phyloP scores from a whole-genome alignment of 352 stramenopile species.

The Nothophytophthora sp. region DNA sequence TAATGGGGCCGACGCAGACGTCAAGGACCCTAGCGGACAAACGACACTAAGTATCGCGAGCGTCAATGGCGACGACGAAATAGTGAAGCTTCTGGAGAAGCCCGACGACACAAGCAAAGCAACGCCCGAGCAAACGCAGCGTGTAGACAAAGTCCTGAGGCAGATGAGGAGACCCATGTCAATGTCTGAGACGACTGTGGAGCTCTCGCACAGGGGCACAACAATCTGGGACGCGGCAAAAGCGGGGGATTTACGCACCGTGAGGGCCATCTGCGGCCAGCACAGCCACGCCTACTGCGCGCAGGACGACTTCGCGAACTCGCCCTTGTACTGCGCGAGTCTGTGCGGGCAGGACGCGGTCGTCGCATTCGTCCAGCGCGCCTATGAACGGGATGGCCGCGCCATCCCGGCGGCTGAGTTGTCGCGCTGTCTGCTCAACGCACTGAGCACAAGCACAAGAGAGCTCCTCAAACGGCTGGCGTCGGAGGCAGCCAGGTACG shows the following conservation, averaged over 20 bases:
- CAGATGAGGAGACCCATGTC: background rate
- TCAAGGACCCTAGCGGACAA: background rate
- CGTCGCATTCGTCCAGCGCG: background rate
- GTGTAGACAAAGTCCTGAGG: background rate
- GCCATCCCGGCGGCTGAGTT: background rate
- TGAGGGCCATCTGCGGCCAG: background rate
- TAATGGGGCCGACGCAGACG: background rate
- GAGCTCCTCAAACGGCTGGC: background rate
- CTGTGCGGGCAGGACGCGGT: background rate
- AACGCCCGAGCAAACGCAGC: no score
- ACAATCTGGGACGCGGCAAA: background rate
- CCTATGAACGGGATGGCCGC: background rate
- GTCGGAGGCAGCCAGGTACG: background rate
- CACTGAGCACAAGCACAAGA: background rate
- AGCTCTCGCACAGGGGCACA: background rate
- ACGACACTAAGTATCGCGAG: no score
- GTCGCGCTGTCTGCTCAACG: background rate
- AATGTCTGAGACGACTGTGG: no score
- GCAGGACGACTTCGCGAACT: background rate
- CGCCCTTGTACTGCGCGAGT: background rate
- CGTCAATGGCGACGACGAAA: background rate
- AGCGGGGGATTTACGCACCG: background rate
- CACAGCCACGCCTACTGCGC: background rate
- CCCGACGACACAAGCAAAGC: background rate
- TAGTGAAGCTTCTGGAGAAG: background rate